Conservation (phyloP, 2,329 filamentous ascomycete genomes). For the Colletotrichum liaoningense region DNA sequence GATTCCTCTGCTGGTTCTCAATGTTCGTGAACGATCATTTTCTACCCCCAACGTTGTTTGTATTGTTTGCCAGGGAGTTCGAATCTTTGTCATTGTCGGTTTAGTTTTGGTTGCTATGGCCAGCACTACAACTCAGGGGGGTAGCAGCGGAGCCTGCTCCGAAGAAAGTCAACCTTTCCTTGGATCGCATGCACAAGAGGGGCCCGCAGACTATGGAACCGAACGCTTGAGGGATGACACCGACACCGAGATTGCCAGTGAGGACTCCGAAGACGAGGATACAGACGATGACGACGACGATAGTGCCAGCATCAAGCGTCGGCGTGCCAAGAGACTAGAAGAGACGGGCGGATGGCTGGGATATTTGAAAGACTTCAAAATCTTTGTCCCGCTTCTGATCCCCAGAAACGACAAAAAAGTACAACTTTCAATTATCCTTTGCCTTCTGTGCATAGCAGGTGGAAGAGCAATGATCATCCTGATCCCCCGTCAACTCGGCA, state of each 20-base stretch:
- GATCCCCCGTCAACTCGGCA: conserved; percentile 46
- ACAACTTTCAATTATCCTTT: conserved; percentile 42
- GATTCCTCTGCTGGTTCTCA: background rate
- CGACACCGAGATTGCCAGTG: background rate
- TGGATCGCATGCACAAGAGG: background rate
- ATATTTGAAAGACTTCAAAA: conserved; percentile 45
- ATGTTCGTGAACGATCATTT: background rate
- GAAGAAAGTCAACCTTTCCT: conserved; percentile 21
- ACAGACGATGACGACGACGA: conserved; percentile 38
- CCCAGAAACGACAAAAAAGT: conserved; percentile 45
- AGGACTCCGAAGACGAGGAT: conserved; percentile 18
- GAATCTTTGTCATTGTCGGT: background rate
- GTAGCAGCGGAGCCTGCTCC: background rate
- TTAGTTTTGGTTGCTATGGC: background rate
- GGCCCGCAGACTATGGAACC: background rate
- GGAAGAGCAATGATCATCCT: conserved; percentile 44
- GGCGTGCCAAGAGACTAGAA: conserved; percentile 41
- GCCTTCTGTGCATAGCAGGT: conserved; percentile 38
- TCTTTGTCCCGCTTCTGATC: conserved; percentile 46
- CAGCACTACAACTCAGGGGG: background rate
- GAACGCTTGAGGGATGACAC: background rate
- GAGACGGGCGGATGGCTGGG: conserved; percentile 45
- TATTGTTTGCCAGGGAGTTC: background rate
- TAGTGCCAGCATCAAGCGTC: conserved; percentile 42
- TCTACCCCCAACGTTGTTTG: background rate